A percentile compares a stretch with the other conserved stretches of the same genome.
These are phyloP conservation scores for Cicer bijugum DNA, from an alignment of 306 rosid species.

Conservation along the genomic window DNA sequence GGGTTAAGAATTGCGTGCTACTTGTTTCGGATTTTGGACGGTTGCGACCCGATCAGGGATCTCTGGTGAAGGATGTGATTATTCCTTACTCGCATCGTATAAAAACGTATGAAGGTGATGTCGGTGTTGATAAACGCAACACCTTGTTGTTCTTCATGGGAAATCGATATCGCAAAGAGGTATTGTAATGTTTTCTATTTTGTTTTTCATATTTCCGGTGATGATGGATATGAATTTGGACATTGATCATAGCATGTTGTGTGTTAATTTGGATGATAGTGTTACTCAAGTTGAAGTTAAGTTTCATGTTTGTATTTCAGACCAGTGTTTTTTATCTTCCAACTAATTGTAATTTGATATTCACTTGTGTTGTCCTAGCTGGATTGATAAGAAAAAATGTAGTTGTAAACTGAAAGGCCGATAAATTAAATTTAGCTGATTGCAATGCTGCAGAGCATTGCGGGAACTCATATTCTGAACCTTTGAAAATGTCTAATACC, in stretches of 20 bases:
- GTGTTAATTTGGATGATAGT: constrained; percentile 11
- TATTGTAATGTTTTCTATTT: constrained; percentile 14
- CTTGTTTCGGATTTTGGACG: constrained; percentile 89
- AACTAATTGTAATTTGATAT: constrained; percentile 11
- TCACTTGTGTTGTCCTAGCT: background rate
- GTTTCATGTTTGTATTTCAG: constrained; percentile 7
- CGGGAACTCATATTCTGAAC: constrained; percentile 7
- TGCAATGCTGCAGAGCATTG: background rate
- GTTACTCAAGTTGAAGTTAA: background rate
- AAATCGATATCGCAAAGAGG: constrained; percentile 92
- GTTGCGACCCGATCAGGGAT: constrained; percentile 77
- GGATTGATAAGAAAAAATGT: too few relatives aligned
- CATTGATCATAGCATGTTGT: background rate
- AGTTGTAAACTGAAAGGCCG: background rate
- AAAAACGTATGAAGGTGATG: constrained; percentile 56
- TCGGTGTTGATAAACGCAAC: constrained; percentile 58
- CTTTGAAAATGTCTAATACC: constrained; percentile 8
- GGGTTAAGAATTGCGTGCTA: constrained; percentile 62
- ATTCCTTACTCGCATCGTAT: constrained; percentile 89
- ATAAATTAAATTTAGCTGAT: background rate
- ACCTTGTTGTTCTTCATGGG: constrained; percentile 95
- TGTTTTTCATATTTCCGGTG: background rate
- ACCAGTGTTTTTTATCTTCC: background rate
- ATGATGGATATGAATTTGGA: background rate
- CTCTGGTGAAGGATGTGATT: constrained; percentile 82